Evolutionary conservation across 2,329 filamentous ascomycete species (phyloP), one percentile per base, ranked within the genome.

Genomic region (Coniella lustricola): DNA sequence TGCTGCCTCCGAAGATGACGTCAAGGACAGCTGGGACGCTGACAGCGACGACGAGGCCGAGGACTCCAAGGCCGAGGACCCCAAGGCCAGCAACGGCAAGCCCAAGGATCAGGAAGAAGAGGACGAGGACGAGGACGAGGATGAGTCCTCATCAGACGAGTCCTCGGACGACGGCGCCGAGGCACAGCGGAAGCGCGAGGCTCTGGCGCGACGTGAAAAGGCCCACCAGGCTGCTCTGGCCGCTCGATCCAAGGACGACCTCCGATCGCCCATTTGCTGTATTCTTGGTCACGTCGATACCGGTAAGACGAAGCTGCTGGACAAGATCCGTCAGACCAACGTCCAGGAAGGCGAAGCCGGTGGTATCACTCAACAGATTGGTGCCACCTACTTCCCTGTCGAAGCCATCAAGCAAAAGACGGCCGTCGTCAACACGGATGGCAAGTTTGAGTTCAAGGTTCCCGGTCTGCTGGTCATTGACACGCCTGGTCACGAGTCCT

Each of bases 251-350:
- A 90, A 87, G 69, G 90, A 98, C 65, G 85, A 98, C 68, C 80
- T 98, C 49, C 89, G 93, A 50, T 97, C 93, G 35, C 93, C 93
- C 46, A 98, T 98, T 70, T 97, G 93, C 77, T 97, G 91, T 85
- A 98, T 98, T 79, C 82, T 98, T 56, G 93, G 93, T 62, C 93
- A 98, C 81, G 93, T 98, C 80, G 93, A 98, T 83, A 98, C 94
- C 39, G 93, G 93, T 67, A 98, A 98, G 75, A 98, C 93, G n/a
- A 98, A 97, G 74, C 76, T 98, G 55, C 79, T 98, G 50, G 93
- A 98, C 76, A 98, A 98, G 75, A 88, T 98, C 63, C 87, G 93
- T 62, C 90, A 96, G 69, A 97, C 93, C 50, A 97, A 98, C 64
- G 93, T 98, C 32, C 94, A 98, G 65, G 93, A 97, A 71, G 93